These are phyloP conservation scores for Xylaria castorea DNA, from an alignment of 495 filamentous ascomycete genomes.

Conservation along the genomic window DNA sequence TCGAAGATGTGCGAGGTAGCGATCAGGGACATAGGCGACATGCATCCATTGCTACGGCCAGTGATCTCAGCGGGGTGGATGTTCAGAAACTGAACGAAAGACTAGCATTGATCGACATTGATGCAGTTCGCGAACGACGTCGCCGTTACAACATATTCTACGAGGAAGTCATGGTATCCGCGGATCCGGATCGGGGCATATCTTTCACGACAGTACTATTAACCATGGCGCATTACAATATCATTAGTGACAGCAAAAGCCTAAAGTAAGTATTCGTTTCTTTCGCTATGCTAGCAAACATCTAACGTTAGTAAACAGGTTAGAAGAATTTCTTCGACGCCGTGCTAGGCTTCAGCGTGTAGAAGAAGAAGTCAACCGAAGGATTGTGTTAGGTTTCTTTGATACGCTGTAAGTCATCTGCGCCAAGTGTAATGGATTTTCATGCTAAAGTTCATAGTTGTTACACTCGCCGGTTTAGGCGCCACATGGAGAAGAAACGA, in stretches of 20 bases:
- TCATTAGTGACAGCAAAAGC: conserved; percentile 97
- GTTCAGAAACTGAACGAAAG: conserved; percentile 75
- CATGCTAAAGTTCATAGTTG: conserved; percentile 51
- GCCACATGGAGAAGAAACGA: conserved; percentile 67
- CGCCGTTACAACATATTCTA: conserved; percentile 88
- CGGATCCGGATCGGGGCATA: conserved; percentile 85
- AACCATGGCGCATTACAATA: conserved; percentile 98
- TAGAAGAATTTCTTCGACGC: conserved; percentile 94
- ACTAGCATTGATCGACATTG: conserved; percentile 76
- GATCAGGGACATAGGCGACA: conserved; percentile 60
- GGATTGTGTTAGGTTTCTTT: conserved; percentile 92
- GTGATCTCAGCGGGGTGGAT: conserved; percentile 70
- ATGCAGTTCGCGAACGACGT: conserved; percentile 73
- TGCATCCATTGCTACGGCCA: conserved; percentile 57
- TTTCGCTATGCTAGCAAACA: conserved; percentile 7
- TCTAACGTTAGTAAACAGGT: conserved; percentile 47
- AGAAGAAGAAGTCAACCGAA: conserved; percentile 91
- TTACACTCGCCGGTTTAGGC: conserved; percentile 84
- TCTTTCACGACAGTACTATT: conserved; percentile 94
- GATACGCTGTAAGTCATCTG: conserved; percentile 72
- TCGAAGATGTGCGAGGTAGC: conserved; percentile 75
- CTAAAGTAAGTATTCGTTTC: conserved; percentile 61
- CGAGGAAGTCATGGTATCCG: conserved; percentile 94
- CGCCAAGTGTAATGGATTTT: neutral
- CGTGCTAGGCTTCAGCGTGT: conserved; percentile 90